A percentile compares a stretch with the other conserved stretches of the same genome.
Conservation (phyloP, 2,329 filamentous ascomycete species). For the Polychaeton citri region DNA sequence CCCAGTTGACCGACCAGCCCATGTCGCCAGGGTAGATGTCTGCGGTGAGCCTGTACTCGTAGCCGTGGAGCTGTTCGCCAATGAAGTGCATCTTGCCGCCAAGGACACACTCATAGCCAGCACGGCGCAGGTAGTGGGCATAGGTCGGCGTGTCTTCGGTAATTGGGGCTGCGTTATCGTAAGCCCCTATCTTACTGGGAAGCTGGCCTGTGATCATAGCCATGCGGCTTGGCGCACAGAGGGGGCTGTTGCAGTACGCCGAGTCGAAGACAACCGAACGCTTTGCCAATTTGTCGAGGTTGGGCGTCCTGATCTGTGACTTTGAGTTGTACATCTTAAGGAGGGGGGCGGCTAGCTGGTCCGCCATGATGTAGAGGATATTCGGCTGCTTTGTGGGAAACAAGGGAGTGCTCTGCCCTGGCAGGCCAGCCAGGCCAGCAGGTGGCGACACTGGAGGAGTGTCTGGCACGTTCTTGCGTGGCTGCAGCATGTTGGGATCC, state of each 20-base stretch:
- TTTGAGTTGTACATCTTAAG: conserved; percentile 83
- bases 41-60: conserved; percentile 81
- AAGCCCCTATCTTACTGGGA: conserved; percentile 81
- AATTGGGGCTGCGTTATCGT: conserved; percentile 81
- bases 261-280: conserved; percentile 82
- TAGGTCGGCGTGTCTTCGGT: conserved; percentile 78
- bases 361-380: conserved; percentile 91
- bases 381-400: conserved; percentile 44
- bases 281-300: conserved; percentile 71
- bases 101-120: conserved; percentile 79
- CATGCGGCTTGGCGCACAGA: conserved; percentile 87
- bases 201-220: conserved; percentile 87
- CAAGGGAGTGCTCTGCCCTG: conserved; percentile 25
- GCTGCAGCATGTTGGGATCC: too few species aligned
- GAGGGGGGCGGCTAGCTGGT: conserved; percentile 81
- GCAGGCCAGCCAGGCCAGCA: conserved; percentile 23
- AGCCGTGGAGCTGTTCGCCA: conserved; percentile 86
- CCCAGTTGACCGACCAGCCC: conserved; percentile 93
- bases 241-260: conserved; percentile 84
- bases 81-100: conserved; percentile 98
- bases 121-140: conserved; percentile 74
- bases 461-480: conserved; percentile 13
- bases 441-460: conserved; percentile 25
- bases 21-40: conserved; percentile 94
- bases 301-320: conserved; percentile 83